Percentiles rank a stretch among this genome's conserved stretches.
Conservation (phyloP, 2,329 filamentous ascomycete genomes). For the Cyphellophora attinorum region DNA sequence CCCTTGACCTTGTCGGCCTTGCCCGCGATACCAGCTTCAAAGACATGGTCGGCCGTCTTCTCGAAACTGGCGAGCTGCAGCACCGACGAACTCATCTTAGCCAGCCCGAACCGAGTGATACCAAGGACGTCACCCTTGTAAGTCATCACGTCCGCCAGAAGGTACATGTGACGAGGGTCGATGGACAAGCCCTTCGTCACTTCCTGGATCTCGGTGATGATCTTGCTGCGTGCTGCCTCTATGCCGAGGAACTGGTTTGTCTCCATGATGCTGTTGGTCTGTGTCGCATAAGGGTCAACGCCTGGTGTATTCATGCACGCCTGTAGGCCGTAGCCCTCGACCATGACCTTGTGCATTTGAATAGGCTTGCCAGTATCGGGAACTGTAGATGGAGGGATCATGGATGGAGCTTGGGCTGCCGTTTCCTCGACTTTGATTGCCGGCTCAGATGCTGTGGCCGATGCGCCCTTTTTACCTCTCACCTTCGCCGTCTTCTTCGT, state of each 20-base stretch:
- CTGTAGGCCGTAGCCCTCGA: slow-evolving; percentile 87
- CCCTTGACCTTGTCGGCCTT: slow-evolving; percentile 89
- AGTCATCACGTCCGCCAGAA: slow-evolving; percentile 96
- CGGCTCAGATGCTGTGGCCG: slow-evolving; percentile 4
- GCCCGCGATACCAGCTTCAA: slow-evolving; percentile 85
- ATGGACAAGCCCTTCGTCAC: slow-evolving; percentile 96
- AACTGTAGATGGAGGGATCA: slow-evolving; percentile 2
- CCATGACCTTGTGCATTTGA: slow-evolving; percentile 64
- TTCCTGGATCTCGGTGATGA: slow-evolving; percentile 73
- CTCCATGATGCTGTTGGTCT: slow-evolving; percentile 86
- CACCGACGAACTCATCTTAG: slow-evolving; percentile 92
- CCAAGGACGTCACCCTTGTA: slow-evolving; percentile 96
- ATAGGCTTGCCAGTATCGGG: slow-evolving; percentile 53
- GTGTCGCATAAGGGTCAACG: slow-evolving; percentile 65
- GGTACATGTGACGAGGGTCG: slow-evolving; percentile 94
- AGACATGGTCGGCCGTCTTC: slow-evolving; percentile 95
- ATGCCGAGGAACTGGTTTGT: slow-evolving; percentile 80
- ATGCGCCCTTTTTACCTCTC: slow-evolving; percentile 2
- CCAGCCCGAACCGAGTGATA: slow-evolving; percentile 90
- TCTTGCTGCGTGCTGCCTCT: slow-evolving; percentile 82
- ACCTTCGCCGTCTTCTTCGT: slow-evolving; percentile 2
- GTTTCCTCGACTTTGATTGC: slow-evolving; percentile 10
- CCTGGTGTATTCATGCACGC: slow-evolving; percentile 90
- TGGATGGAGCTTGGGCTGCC: background rate
- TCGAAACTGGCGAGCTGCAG: slow-evolving; percentile 93